Conservation (phyloP, 306 rosid species). For the Carpinus viminea region DNA sequence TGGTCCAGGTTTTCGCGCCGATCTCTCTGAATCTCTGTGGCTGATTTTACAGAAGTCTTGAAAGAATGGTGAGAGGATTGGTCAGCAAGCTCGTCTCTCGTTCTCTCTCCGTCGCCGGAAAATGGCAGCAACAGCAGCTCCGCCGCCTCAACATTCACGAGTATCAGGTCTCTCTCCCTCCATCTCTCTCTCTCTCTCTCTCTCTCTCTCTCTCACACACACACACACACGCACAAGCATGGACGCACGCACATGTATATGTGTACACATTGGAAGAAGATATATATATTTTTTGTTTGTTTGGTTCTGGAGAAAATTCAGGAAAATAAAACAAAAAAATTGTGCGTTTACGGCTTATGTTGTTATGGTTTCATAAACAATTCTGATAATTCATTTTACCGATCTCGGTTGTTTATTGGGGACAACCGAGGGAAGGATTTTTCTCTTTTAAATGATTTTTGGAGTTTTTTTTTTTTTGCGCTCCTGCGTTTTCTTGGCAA, state of each 20-base stretch:
- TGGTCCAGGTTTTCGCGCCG: not conserved
- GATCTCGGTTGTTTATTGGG: not conserved
- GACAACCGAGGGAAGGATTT: not conserved
- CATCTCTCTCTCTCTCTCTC: not conserved
- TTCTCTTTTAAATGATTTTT: not conserved
- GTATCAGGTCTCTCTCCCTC: constrained; percentile 64
- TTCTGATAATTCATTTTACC: not conserved
- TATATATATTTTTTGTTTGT: not conserved
- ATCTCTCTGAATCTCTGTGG: not conserved
- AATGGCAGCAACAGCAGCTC: constrained; percentile 95
- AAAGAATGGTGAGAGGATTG: constrained; percentile 75
- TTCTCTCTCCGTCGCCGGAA: constrained; percentile 90
- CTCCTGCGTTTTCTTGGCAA: not conserved
- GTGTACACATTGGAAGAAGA: too few species aligned
- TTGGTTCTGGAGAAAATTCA: not conserved
- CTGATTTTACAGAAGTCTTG: not conserved
- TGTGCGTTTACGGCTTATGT: not conserved
- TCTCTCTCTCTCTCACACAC: not conserved
- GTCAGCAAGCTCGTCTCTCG: constrained; percentile 79
- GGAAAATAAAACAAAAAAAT: not conserved
- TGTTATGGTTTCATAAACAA: not conserved
- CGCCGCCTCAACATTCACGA: constrained; percentile 99
- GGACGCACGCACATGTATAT: too few species aligned
- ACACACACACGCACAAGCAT: not conserved
- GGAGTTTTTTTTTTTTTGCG: not conserved